Evolutionary conservation across 2,329 filamentous ascomycete species (phyloP).

Genomic region (Thelonectria discophora): DNA sequence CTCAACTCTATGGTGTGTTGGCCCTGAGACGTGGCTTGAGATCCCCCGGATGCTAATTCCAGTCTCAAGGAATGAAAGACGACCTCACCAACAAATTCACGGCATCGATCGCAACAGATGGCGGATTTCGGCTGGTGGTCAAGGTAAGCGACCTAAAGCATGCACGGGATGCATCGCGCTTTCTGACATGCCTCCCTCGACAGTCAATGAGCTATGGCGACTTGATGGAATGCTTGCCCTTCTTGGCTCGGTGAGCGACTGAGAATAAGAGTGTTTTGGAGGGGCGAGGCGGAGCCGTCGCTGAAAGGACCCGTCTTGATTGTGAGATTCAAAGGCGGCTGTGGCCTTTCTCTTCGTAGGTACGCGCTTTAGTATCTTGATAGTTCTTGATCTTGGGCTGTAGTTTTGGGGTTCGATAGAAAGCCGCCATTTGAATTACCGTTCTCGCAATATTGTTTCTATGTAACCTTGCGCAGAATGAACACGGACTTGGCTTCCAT

Average conservation of each 20-base stretch:
- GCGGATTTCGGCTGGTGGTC: conserved; percentile 27
- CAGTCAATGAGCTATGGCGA: conserved; percentile 34
- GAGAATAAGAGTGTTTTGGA: conserved; percentile 34
- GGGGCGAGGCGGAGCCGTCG: conserved; percentile 28
- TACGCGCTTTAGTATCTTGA: too few relatives aligned
- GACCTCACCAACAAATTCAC: conserved; percentile 30
- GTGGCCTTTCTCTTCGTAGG: conserved; percentile 3
- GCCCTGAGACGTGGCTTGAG: too few relatives aligned
- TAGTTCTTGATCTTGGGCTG: too few relatives aligned
- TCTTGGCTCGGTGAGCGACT: conserved; percentile 26
- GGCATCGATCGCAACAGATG: conserved; percentile 21
- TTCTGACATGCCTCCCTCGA: too few relatives aligned
- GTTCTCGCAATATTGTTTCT: too few relatives aligned
- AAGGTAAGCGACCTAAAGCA: conserved; percentile 19
- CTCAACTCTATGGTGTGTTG: conserved; percentile 23
- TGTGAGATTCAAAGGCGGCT: conserved; percentile 23
- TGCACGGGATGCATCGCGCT: too few relatives aligned
- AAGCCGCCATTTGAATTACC: too few relatives aligned
- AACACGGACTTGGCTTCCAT: too few relatives aligned
- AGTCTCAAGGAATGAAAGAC: conserved; percentile 26
- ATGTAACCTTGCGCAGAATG: too few relatives aligned
- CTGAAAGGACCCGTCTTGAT: conserved; percentile 28
- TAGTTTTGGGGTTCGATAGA: too few relatives aligned
- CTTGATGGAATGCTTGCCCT: conserved; percentile 30
- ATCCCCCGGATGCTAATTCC: too few relatives aligned